phyloP scores from a whole-genome alignment of 2,329 filamentous ascomycete genomes.

The Scedosporium dehoogii region DNA sequence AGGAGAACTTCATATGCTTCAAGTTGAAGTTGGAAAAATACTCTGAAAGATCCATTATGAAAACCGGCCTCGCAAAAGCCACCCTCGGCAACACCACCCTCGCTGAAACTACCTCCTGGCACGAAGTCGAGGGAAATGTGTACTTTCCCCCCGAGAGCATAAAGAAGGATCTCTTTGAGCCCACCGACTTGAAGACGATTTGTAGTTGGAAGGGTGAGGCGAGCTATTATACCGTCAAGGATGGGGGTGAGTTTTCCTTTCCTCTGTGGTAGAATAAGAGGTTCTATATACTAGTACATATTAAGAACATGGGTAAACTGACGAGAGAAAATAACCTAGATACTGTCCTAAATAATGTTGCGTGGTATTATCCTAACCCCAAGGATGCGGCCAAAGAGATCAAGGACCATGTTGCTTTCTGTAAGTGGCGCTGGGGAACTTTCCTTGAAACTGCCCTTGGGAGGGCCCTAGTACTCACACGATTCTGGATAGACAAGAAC shows the following conservation, averaged over 20 bases:
- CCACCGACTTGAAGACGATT: constrained; percentile 34
- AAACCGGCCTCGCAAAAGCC: constrained; percentile 28
- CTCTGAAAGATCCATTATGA: neutral
- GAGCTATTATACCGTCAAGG: constrained; percentile 43
- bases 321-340: constrained; percentile 20
- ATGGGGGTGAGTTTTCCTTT: constrained; percentile 26
- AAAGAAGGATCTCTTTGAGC: constrained; percentile 31
- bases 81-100: constrained; percentile 36
- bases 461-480: neutral
- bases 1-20: neutral
- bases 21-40: neutral
- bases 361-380: constrained; percentile 48
- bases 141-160: constrained; percentile 41
- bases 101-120: constrained; percentile 39
- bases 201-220: constrained; percentile 50
- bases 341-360: constrained; percentile 37
- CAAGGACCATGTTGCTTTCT: constrained; percentile 47
- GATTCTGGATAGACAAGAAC: neutral
- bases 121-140: constrained; percentile 48
- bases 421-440: constrained; percentile 24
- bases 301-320: neutral
- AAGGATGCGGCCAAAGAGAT: constrained; percentile 38
- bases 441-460: too few relatives aligned
- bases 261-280: neutral
- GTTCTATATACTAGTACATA: neutral